phyloP scores from a whole-genome alignment of 306 rosid species.

The Rubus parviflorus region DNA sequence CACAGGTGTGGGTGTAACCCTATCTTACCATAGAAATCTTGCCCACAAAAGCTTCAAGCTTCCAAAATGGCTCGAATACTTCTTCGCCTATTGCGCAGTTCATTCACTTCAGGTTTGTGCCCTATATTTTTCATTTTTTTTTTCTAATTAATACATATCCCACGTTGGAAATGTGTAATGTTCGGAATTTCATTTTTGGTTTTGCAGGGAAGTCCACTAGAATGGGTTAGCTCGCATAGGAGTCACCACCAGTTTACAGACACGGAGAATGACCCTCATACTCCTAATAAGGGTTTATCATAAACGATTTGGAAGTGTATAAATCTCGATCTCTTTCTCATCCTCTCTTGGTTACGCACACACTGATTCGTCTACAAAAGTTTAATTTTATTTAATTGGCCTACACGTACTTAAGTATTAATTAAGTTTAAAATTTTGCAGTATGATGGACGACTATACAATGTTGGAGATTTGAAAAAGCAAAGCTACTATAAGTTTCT shows the following conservation, averaged over 20 bases:
- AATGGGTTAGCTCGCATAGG: conserved; percentile 91
- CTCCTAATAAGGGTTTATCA: conserved; percentile 69
- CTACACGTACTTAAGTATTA: too few relatives aligned
- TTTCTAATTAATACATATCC: too few relatives aligned
- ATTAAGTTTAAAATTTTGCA: conserved; percentile 25
- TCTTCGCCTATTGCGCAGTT: conserved; percentile 71
- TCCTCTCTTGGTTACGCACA: not conserved
- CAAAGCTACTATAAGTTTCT: conserved; percentile 65
- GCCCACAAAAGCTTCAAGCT: conserved; percentile 82
- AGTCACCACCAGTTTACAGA: conserved; percentile 85
- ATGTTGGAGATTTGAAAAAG: conserved; percentile 72
- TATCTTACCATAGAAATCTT: conserved; percentile 77
- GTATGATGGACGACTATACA: conserved; percentile 61
- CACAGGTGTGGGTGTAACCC: conserved; percentile 76
- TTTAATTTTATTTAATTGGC: too few relatives aligned
- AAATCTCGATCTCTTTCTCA: not conserved
- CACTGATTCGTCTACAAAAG: not conserved
- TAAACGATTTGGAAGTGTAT: conserved; percentile 52
- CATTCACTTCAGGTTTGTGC: conserved; percentile 64
- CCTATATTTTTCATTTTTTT: too few relatives aligned
- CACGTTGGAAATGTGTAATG: too few relatives aligned
- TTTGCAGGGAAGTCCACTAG: conserved; percentile 74
- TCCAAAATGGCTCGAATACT: conserved; percentile 85
- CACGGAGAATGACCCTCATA: conserved; percentile 81
- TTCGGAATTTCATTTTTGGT: conserved; percentile 58